Evolutionary conservation across 75 land plant genomes (phyloP), one percentile per base, ranked within the genome.

Genomic region (Pseudotsuga menziesii): DNA sequence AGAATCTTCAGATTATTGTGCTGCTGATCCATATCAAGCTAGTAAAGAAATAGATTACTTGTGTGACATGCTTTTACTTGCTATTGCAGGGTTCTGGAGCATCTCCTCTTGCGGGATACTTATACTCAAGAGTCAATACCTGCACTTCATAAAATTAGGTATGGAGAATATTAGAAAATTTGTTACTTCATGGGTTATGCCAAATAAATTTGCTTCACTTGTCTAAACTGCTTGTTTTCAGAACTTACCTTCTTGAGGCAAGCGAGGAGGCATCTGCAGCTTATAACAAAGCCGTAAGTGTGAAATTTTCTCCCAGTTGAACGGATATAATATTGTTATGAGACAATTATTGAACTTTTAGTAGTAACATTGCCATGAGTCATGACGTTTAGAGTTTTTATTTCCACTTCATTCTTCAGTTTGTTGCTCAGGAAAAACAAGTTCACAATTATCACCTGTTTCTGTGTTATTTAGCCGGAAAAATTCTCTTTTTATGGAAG

Each of bases 91-190:
- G 98, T 94, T 75, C 70, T 96, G 72, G 99, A 96, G 82, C 88
- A 90, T 77, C 84, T 96, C 59, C 93, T 94, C 26, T 66, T 96
- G 70, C 86, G 91, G 76, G 95, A 90, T 69, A 96, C 98, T 3
- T 96, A 96, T 74, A 96, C 94, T 58, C 84, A 87, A 74, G 99
- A 96, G 26, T 85, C 99, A 61, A 85, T 94, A 64, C 94, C 99
- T 67, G 99, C 99, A 23, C 89, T 96, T 12, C 93, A 92, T 78
- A 96, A 85, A 77, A 94, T 96, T 71, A 92, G 99, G 99, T 96
- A 61, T 29, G 13, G 56, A 44, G 71, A 25, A 48, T 26, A 56
- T 8, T n/a, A 57, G 1, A 44, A 41, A 17, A 16, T 2, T 17
- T 36, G 56, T 27, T 2, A 58, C 26, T 4, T 25, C 35, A 2